Evolutionary conservation across 306 rosid genomes (phyloP).

Genomic region (Luffa acutangula): DNA sequence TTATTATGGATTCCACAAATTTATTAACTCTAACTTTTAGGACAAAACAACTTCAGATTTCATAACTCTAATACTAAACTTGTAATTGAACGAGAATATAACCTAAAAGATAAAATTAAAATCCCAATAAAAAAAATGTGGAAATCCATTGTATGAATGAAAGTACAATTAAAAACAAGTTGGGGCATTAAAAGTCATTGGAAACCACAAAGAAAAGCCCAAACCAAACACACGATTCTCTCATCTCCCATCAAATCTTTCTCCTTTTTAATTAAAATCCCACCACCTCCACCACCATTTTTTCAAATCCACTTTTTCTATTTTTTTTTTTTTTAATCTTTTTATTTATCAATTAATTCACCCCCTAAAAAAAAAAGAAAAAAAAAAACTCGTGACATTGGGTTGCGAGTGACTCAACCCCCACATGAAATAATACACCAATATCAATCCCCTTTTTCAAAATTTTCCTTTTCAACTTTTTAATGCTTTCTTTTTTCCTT

Average conservation of each 20-base stretch:
- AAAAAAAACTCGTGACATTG: not conserved
- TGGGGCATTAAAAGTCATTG: not conserved
- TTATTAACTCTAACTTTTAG: too few species aligned
- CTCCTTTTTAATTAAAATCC: not conserved
- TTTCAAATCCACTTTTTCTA: not conserved
- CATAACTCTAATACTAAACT: too few species aligned
- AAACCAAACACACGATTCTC: not conserved
- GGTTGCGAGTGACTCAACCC: constrained; percentile 5
- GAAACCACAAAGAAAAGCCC: not conserved
- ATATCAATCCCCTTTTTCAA: not conserved
- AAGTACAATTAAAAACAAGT: not conserved
- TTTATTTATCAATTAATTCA: not conserved
- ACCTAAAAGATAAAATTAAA: too few species aligned
- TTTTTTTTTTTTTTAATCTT: too few species aligned
- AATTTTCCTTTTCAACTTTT: not conserved
- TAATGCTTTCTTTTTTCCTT: too few species aligned
- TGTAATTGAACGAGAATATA: too few species aligned
- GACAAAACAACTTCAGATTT: too few species aligned
- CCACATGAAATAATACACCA: not conserved
- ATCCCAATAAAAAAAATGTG: too few species aligned
- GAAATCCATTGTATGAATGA: not conserved
- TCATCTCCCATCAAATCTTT: not conserved
- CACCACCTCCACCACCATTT: not conserved
- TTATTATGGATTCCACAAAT: too few species aligned
- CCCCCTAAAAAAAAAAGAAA: not conserved